Percentiles rank a stretch among this genome's conserved stretches.
These are phyloP conservation scores for Calonectria pseudoreteaudii DNA, from an alignment of 2,329 filamentous ascomycete species.

Conservation along the genomic window DNA sequence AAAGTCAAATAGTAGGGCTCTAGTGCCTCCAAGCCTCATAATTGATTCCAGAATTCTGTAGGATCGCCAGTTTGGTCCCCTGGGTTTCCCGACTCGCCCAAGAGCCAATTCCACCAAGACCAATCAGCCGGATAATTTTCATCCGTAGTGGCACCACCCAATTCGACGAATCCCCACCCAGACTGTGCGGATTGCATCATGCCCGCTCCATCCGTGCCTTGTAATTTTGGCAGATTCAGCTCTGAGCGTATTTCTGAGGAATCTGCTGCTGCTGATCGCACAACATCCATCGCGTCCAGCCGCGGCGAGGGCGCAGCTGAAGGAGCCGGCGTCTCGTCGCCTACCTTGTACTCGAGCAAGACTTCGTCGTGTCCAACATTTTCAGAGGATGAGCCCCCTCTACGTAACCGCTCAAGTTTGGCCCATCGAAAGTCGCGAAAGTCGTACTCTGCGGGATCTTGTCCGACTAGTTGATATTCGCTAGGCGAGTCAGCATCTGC, in stretches of 20 bases:
- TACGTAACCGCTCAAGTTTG: not conserved
- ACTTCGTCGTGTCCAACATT: not conserved
- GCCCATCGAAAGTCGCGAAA: slow-evolving; percentile 14
- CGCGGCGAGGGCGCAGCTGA: not conserved
- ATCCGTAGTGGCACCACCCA: not conserved
- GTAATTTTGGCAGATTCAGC: not conserved
- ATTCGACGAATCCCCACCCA: not conserved
- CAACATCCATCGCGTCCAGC: slow-evolving; percentile 8
- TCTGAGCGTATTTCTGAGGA: not conserved
- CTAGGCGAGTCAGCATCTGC: not conserved
- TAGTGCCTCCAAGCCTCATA: not conserved
- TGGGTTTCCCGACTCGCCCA: not conserved
- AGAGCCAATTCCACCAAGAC: slow-evolving; percentile 5
- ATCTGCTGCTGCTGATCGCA: not conserved
- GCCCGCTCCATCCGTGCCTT: not conserved
- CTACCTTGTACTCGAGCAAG: not conserved
- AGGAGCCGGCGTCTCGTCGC: not conserved
- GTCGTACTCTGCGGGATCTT: slow-evolving; percentile 9
- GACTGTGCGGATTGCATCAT: not conserved
- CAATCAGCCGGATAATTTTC: not conserved
- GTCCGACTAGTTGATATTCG: slow-evolving; percentile 5
- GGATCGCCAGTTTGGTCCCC: not conserved
- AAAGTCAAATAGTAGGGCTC: not conserved
- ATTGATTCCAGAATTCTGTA: not conserved
- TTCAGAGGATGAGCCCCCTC: not conserved